Evolutionary conservation across 2,329 filamentous ascomycete species (phyloP).

Genomic region (Claviceps lovelessii): DNA sequence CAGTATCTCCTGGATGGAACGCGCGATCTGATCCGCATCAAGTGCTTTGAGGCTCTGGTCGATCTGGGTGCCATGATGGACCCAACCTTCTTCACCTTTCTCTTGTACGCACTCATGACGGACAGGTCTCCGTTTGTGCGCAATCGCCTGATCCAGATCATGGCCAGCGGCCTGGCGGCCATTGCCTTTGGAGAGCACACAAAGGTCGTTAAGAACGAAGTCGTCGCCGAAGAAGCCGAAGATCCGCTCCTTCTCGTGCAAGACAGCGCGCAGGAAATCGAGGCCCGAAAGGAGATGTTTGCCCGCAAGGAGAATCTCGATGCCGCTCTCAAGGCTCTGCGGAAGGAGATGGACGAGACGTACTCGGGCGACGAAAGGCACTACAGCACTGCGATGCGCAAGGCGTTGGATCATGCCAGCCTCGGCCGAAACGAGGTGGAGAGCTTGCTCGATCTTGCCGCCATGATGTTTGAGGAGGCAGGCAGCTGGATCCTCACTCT

Average conservation of each 20-base stretch:
- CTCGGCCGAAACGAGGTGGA: constrained; percentile 28
- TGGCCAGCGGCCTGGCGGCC: constrained; percentile 45
- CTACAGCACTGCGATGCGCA: constrained; percentile 28
- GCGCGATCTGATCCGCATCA: constrained; percentile 47
- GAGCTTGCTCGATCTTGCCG: constrained; percentile 28
- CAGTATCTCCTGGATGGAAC: constrained; percentile 53
- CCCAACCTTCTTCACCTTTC: constrained; percentile 37
- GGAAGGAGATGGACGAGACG: constrained; percentile 29
- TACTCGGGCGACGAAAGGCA: constrained; percentile 24
- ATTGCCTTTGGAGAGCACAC: constrained; percentile 49
- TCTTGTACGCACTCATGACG: constrained; percentile 44
- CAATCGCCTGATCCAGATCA: constrained; percentile 42
- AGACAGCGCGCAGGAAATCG: constrained; percentile 34
- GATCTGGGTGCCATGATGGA: constrained; percentile 48
- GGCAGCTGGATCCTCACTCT: constrained; percentile 27
- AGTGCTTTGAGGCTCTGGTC: constrained; percentile 49
- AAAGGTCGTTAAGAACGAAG: constrained; percentile 28
- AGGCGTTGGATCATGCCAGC: constrained; percentile 25
- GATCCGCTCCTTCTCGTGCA: constrained; percentile 26
- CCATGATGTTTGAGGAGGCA: constrained; percentile 33
- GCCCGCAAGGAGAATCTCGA: constrained; percentile 49
- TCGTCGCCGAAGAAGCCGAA: constrained; percentile 22
- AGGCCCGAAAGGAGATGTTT: constrained; percentile 47
- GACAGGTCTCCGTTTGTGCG: constrained; percentile 51
- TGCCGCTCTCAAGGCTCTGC: constrained; percentile 33